Conservation (phyloP, 1,284 basidiomycete species). For the Ustilago sp. region DNA sequence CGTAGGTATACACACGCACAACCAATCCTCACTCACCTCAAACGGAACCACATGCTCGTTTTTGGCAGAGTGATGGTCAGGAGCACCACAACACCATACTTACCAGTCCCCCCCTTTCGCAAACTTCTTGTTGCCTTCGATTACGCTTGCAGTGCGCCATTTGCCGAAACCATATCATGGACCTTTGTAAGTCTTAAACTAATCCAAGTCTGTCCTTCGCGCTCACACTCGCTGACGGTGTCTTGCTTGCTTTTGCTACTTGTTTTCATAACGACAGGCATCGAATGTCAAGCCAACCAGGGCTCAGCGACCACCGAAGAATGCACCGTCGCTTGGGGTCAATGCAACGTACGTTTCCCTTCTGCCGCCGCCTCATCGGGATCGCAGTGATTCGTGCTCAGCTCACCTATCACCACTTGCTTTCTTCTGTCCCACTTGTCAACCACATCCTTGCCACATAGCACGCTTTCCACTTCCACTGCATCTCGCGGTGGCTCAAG, state of each 20-base stretch:
- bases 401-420: too few relatives aligned
- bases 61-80: neutral
- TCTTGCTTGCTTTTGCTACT: neutral
- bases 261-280: constrained; percentile 75
- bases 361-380: neutral
- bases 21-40: neutral
- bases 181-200: constrained; percentile 59
- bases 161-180: constrained; percentile 70
- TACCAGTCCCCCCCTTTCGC: neutral
- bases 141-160: constrained; percentile 62
- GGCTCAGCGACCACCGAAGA: constrained; percentile 95
- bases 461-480: constrained; percentile 99
- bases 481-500: constrained; percentile 99
- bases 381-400: too few relatives aligned
- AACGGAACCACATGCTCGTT: neutral
- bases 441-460: constrained; percentile 68
- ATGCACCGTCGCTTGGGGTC: constrained; percentile 99
- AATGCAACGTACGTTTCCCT: constrained; percentile 84
- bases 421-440: too few relatives aligned
- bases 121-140: neutral
- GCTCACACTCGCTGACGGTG: neutral
- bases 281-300: constrained; percentile 99
- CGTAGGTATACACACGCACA: constrained; percentile 41
- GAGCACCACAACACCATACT: neutral
- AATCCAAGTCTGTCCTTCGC: neutral